Percentiles rank a stretch among this genome's conserved stretches.
phyloP scores from a whole-genome alignment of 1,284 basidiomycete genomes.

The Cryptococcus sp. region DNA sequence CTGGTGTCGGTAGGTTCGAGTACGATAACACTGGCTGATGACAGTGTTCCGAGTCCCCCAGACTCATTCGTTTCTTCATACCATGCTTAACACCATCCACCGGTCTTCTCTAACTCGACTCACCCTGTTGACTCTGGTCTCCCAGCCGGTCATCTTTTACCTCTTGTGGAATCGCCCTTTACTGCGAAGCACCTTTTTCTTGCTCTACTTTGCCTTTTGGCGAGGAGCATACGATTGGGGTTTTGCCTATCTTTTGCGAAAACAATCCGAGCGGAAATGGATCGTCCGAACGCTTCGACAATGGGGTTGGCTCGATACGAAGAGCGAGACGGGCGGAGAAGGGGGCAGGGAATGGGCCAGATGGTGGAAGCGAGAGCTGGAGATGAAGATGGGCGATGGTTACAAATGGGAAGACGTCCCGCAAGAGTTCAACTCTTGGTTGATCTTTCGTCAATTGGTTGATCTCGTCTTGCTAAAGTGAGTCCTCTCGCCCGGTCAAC shows the following conservation, averaged over 20 bases:
- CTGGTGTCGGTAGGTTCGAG: conserved; percentile 63
- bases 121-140: conserved; percentile 69
- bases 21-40: background rate
- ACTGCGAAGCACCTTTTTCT: conserved; percentile 41
- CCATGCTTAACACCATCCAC: conserved; percentile 78
- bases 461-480: conserved; percentile 95
- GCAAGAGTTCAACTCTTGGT: conserved; percentile 48
- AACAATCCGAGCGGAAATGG: conserved; percentile 90
- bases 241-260: conserved; percentile 86
- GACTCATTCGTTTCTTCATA: conserved; percentile 90
- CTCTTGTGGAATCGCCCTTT: conserved; percentile 56
- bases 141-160: conserved; percentile 75
- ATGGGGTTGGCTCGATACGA: conserved; percentile 79
- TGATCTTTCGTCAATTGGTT: conserved; percentile 58
- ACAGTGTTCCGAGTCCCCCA: conserved; percentile 89
- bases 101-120: conserved; percentile 89
- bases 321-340: conserved; percentile 34
- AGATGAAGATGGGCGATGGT: conserved; percentile 84
- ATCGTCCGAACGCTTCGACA: conserved; percentile 75
- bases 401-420: conserved; percentile 78
- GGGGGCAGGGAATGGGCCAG: conserved; percentile 59
- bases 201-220: conserved; percentile 77
- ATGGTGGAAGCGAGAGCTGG: conserved; percentile 83
- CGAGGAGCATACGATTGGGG: conserved; percentile 86
- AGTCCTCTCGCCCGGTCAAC: conserved; percentile 20